Evolutionary conservation across 2,329 filamentous ascomycete genomes (phyloP).

Genomic region (Neonectria hederae): DNA sequence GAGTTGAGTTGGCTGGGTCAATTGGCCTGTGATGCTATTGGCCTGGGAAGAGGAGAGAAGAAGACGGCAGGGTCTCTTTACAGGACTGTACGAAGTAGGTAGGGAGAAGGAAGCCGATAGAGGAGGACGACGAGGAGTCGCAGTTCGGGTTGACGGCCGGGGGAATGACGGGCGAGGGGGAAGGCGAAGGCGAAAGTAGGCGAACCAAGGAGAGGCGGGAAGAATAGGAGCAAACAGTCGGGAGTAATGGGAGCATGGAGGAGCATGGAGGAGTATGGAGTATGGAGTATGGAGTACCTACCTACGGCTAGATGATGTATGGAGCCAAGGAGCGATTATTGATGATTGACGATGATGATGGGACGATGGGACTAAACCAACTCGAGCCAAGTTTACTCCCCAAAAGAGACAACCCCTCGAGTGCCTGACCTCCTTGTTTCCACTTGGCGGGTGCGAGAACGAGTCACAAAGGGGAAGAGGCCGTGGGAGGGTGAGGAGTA

Average conservation of each 20-base stretch:
- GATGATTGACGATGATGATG: slow-evolving; percentile 18
- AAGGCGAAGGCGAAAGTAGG: neutral
- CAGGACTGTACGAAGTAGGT: no score
- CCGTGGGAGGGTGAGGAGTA: no score
- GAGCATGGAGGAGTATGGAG: neutral
- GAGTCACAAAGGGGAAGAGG: neutral
- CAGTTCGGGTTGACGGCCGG: slow-evolving; percentile 1
- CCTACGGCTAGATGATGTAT: no score
- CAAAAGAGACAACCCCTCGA: neutral
- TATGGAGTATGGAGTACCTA: neutral
- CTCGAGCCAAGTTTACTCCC: slow-evolving; percentile 7
- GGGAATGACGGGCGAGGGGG: neutral
- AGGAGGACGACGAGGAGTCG: neutral
- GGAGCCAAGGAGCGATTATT: neutral
- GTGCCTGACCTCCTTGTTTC: neutral
- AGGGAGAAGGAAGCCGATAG: neutral
- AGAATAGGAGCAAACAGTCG: neutral
- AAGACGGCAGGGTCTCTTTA: neutral
- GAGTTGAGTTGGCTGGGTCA: slow-evolving; percentile 7
- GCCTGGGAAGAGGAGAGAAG: neutral
- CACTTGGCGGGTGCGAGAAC: neutral
- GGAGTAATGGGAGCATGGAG: neutral
- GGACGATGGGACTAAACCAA: slow-evolving; percentile 14
- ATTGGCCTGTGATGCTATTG: slow-evolving; percentile 20
- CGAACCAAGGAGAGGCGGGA: slow-evolving; percentile 8